A percentile compares a stretch with the other conserved stretches of the same genome.
These are phyloP conservation scores for Penicillium tannophilum DNA, from an alignment of 495 filamentous ascomycete genomes.

Conservation along the genomic window DNA sequence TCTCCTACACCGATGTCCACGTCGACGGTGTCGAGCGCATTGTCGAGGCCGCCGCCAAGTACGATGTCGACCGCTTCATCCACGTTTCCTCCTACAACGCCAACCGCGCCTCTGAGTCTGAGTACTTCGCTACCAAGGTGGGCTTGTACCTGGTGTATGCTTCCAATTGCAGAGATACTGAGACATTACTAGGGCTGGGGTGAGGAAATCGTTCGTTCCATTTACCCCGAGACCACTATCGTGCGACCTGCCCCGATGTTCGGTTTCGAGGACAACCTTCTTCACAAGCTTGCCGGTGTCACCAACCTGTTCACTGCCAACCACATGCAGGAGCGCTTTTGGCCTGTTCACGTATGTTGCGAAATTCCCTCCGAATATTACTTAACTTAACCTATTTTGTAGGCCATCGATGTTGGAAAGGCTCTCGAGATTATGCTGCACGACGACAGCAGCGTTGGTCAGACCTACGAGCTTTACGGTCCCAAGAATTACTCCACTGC, in stretches of 20 bases:
- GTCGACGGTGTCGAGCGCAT: slow-evolving; percentile 95
- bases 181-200: slow-evolving; percentile 61
- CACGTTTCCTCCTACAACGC: slow-evolving; percentile 97
- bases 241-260: slow-evolving; percentile 93
- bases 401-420: slow-evolving; percentile 85
- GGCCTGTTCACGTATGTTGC: slow-evolving; percentile 84
- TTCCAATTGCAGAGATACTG: slow-evolving; percentile 13
- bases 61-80: slow-evolving; percentile 95
- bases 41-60: slow-evolving; percentile 93
- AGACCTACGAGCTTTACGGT: slow-evolving; percentile 95
- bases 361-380: background rate
- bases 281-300: slow-evolving; percentile 78
- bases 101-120: slow-evolving; percentile 73
- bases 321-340: slow-evolving; percentile 86
- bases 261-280: slow-evolving; percentile 90
- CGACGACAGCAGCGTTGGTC: slow-evolving; percentile 83
- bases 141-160: slow-evolving; percentile 5
- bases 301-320: slow-evolving; percentile 87
- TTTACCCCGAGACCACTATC: slow-evolving; percentile 98
- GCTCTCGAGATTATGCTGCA: slow-evolving; percentile 86
- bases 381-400: slow-evolving; percentile 12
- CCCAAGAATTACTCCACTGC: slow-evolving; percentile 88
- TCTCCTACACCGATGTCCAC: slow-evolving; percentile 87
- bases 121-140: slow-evolving; percentile 91
- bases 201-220: slow-evolving; percentile 80